Conservation (phyloP, 352 stramenopile genomes). For the Globisporangium uncinulatum region DNA sequence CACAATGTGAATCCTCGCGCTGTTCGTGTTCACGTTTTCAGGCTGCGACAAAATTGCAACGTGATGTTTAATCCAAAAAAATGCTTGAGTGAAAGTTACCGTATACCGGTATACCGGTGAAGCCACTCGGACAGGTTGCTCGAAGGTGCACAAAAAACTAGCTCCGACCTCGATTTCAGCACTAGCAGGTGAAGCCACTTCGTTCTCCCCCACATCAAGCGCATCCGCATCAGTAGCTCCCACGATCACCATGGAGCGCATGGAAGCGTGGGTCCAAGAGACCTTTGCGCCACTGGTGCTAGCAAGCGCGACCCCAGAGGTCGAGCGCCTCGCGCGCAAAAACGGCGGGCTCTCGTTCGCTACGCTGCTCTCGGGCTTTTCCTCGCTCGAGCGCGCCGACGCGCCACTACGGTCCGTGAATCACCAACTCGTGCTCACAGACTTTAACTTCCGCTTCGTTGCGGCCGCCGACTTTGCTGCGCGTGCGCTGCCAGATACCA, state of each 20-base stretch:
- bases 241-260: constrained; percentile 30
- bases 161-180: background rate
- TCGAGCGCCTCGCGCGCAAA: constrained; percentile 77
- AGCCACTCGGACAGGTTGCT: too few species aligned
- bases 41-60: background rate
- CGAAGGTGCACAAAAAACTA: background rate
- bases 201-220: background rate
- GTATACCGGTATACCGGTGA: too few species aligned
- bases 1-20: background rate
- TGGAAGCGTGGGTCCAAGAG: constrained; percentile 73
- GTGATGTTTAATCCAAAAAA: too few species aligned
- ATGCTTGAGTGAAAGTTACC: too few species aligned
- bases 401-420: constrained; percentile 71
- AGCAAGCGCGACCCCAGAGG: constrained; percentile 65
- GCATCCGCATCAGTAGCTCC: too few species aligned
- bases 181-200: background rate
- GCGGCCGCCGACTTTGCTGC: constrained; percentile 42
- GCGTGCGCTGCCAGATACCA: constrained; percentile 39
- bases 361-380: constrained; percentile 73
- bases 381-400: constrained; percentile 51
- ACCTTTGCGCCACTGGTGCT: constrained; percentile 77
- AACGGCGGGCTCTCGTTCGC: constrained; percentile 64
- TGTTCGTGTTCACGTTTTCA: background rate
- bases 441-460: constrained; percentile 81
- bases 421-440: constrained; percentile 49